Conservation (phyloP, 2,329 filamentous ascomycete genomes). For the Microthyrium microscopicum region DNA sequence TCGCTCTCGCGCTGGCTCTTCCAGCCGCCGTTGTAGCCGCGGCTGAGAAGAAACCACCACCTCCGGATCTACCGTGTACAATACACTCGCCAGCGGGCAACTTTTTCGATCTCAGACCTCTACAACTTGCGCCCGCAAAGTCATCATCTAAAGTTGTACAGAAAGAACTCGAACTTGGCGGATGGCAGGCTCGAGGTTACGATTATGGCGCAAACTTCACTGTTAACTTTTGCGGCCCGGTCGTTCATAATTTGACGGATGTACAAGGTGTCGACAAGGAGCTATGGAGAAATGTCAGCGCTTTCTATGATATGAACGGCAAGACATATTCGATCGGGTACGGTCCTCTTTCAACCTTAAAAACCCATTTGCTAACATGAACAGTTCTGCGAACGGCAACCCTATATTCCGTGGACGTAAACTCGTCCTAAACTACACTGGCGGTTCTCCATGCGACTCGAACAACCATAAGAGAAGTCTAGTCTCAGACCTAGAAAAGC, state of each 20-base stretch:
- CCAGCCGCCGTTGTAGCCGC: slow-evolving; percentile 19
- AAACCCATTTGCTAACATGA: slow-evolving; percentile 10
- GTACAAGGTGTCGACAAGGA: slow-evolving; percentile 47
- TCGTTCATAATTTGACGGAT: slow-evolving; percentile 48
- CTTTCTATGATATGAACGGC: slow-evolving; percentile 52
- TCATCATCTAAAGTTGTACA: slow-evolving; percentile 14
- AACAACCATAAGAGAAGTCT: slow-evolving; percentile 14
- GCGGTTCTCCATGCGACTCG: slow-evolving; percentile 30
- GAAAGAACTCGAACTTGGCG: slow-evolving; percentile 37
- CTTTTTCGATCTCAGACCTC: slow-evolving; percentile 46
- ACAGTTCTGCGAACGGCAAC: slow-evolving; percentile 36
- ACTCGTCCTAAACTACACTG: slow-evolving; percentile 34
- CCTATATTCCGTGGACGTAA: slow-evolving; percentile 49
- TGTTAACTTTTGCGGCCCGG: slow-evolving; percentile 62
- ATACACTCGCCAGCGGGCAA: slow-evolving; percentile 43
- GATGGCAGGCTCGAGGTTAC: slow-evolving; percentile 50
- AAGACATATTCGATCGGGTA: slow-evolving; percentile 61
- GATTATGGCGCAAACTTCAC: slow-evolving; percentile 74
- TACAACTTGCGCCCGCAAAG: slow-evolving; percentile 28
- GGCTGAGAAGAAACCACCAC: slow-evolving; percentile 25
- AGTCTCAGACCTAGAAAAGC: slow-evolving; percentile 18
- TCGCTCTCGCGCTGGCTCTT: slow-evolving; percentile 13
- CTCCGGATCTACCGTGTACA: slow-evolving; percentile 40
- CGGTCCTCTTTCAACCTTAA: background rate
- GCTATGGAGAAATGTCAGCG: slow-evolving; percentile 58